phyloP scores from a whole-genome alignment of 2,329 filamentous ascomycete genomes.

The Cercospora sojina region DNA sequence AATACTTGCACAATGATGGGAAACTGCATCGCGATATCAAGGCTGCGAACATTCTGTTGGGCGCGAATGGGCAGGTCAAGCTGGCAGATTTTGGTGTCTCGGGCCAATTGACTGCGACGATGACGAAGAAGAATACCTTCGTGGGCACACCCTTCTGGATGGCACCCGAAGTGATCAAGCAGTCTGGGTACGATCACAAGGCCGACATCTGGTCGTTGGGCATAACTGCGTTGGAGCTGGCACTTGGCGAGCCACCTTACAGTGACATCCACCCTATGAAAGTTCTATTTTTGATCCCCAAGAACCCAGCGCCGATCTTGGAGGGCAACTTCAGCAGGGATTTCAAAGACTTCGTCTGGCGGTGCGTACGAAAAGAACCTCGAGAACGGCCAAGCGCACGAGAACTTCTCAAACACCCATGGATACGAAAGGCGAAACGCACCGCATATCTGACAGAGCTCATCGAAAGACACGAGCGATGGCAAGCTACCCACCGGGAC shows the following conservation, averaged over 20 bases:
- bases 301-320: conserved; percentile 81
- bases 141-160: conserved; percentile 99
- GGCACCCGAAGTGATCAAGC: conserved; percentile 98
- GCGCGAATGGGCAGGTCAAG: conserved; percentile 91
- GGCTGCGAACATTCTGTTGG: conserved; percentile 91
- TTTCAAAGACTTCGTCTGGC: conserved; percentile 53
- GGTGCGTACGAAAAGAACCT: conserved; percentile 85
- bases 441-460: conserved; percentile 95
- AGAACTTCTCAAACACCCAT: conserved; percentile 84
- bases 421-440: conserved; percentile 87
- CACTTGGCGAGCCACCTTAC: conserved; percentile 89
- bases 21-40: conserved; percentile 97
- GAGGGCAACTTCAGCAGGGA: conserved; percentile 49
- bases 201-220: conserved; percentile 97
- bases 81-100: conserved; percentile 96
- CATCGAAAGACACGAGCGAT: conserved; percentile 85
- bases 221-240: conserved; percentile 89
- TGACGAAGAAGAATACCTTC: conserved; percentile 99
- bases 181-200: conserved; percentile 96
- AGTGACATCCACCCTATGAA: conserved; percentile 99
- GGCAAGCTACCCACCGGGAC: conserved; percentile 76
- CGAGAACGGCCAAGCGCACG: conserved; percentile 82
- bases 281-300: conserved; percentile 92
- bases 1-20: conserved; percentile 92
- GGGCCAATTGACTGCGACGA: conserved; percentile 91